Base-by-base conservation (phyloP, 139 green algal genomes). In the Yamagishiella unicocca region DNA sequence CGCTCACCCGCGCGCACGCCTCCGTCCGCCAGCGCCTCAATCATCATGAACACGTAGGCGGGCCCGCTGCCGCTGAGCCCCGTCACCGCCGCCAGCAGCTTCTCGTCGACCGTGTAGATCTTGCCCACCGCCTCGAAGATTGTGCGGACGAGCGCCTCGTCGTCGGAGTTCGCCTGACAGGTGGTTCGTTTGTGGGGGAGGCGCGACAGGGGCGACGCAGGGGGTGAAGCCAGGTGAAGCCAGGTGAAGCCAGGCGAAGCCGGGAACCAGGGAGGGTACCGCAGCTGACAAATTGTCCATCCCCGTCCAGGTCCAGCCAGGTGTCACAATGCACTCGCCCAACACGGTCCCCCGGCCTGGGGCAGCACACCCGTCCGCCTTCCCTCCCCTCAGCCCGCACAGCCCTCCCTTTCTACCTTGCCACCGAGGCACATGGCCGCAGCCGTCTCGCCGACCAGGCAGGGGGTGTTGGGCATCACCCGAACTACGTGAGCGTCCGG, bases 391-490 rank as follows among this genome's bases (percentile, higher is more conserved):
- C 12, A 17, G 35, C 25, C 43, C 24, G 8, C 53, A n/a, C 54
- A 45, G 40, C 33, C n/a, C 37, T 24, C 7, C 10, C 53, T 22
- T 42, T 88, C 27, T 88, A 94, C 92, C 84, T 92, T 82, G 66
- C 87, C 89, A 5, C 97, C 96, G 72, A 97, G 75, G 90, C 95
- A 97, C 94, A 99, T 98, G 53, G 96, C 97, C 17, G 94, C 94
- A 31, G 97, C 97, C 2, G 93, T 97, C 89, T 96, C 95, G 1
- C 95, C 96, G 42, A 99, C 97, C 38, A 99, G 91, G 91, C 97
- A 99, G 2, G 97, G 96, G 6, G 97, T 99, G 94, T 99, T 99
- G 54, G 97, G 97, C 97, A 99, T 99, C 14, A 99, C 97, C 24
- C 97, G 94, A n/a, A 99, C 89, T 2, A 97, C 88, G 24, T 89